Evolutionary conservation across 805 yeast genomes (phyloP).

Genomic region (Pichia exigua): DNA sequence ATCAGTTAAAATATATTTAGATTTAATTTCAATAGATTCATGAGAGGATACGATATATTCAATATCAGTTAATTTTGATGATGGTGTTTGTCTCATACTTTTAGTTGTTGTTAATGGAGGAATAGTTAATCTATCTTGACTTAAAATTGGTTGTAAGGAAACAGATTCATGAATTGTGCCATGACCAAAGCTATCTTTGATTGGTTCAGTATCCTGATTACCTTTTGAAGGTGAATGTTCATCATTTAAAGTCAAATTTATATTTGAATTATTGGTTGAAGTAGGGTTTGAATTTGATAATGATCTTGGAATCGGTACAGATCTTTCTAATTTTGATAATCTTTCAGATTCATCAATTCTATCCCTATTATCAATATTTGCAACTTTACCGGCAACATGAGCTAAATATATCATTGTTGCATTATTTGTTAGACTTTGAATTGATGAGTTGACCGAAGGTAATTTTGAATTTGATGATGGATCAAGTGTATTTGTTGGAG

Average conservation of each 20-base stretch:
- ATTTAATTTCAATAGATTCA: neutral
- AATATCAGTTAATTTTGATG: conserved; percentile 44
- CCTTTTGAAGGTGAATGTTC: neutral
- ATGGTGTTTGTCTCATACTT: conserved; percentile 39
- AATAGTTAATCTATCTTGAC: conserved; percentile 28
- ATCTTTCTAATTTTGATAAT: conserved; percentile 38
- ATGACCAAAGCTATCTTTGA: conserved; percentile 24
- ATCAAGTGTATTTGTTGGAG: neutral
- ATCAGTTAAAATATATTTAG: conserved; percentile 42
- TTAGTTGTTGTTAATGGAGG: conserved; percentile 37
- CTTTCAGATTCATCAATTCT: conserved; percentile 44
- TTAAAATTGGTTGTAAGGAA: conserved; percentile 18
- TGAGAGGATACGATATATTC: conserved; percentile 51
- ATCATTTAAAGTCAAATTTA: neutral
- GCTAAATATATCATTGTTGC: conserved; percentile 66
- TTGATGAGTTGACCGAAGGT: conserved; percentile 5
- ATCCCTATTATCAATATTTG: conserved; percentile 60
- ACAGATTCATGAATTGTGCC: conserved; percentile 5
- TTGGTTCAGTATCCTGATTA: conserved; percentile 12
- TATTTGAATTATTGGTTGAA: neutral
- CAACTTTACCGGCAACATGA: conserved; percentile 71
- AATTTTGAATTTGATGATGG: conserved; percentile 1
- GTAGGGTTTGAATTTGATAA: neutral
- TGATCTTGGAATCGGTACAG: conserved; percentile 4
- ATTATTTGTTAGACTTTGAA: conserved; percentile 17